Evolutionary conservation across 2,329 filamentous ascomycete species (phyloP).

Genomic region (Fusarium pininemorale): DNA sequence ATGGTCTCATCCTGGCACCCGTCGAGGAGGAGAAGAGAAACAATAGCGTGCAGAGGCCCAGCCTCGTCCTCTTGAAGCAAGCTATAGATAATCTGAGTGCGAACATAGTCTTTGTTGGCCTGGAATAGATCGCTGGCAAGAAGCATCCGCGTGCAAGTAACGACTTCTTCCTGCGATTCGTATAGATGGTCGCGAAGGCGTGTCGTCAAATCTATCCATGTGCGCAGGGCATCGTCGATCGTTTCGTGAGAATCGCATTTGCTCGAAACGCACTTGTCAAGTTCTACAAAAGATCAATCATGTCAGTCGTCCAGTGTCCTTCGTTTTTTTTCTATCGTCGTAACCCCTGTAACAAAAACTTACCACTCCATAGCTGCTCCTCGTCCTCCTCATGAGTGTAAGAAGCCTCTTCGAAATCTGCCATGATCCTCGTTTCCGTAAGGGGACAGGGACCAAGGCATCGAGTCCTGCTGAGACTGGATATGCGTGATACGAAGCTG

Average conservation of each 20-base stretch:
- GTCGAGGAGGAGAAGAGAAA: slow-evolving; percentile 86
- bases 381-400: slow-evolving; percentile 80
- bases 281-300: slow-evolving; percentile 49
- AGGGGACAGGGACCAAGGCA: slow-evolving; percentile 46
- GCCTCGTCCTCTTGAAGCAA: slow-evolving; percentile 89
- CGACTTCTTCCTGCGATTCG: slow-evolving; percentile 80
- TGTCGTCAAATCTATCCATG: slow-evolving; percentile 82
- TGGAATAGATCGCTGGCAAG: slow-evolving; percentile 79
- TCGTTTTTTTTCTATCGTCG: neutral
- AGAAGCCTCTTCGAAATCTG: slow-evolving; percentile 69
- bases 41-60: slow-evolving; percentile 81
- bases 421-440: slow-evolving; percentile 55
- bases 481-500: slow-evolving; percentile 11
- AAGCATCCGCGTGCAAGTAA: slow-evolving; percentile 81
- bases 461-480: slow-evolving; percentile 42
- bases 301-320: slow-evolving; percentile 26
- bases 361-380: slow-evolving; percentile 90
- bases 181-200: slow-evolving; percentile 80
- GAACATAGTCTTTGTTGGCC: slow-evolving; percentile 83
- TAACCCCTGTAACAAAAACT: slow-evolving; percentile 24
- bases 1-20: slow-evolving; percentile 79
- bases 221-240: slow-evolving; percentile 86
- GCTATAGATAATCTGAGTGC: slow-evolving; percentile 91
- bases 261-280: slow-evolving; percentile 57
- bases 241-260: slow-evolving; percentile 62